These are phyloP conservation scores for Stagonosporopsis vannaccii DNA, from an alignment of 2,329 filamentous ascomycete genomes.

Conservation along the genomic window DNA sequence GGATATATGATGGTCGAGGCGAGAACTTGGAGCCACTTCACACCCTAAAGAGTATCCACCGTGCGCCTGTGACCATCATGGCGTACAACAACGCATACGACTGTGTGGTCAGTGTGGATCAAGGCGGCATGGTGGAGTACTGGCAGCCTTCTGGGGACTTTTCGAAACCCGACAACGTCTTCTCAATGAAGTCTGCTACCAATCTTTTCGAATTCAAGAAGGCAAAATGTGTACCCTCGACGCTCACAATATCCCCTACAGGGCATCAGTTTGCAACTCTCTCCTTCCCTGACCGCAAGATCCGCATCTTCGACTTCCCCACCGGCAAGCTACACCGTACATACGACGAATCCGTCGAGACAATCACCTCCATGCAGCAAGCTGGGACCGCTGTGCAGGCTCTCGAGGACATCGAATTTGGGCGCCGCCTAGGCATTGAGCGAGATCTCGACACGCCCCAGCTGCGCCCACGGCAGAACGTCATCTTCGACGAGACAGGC, in stretches of 20 bases:
- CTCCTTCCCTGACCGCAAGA: constrained; percentile 91
- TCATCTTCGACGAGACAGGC: constrained; percentile 94
- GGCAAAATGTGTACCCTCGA: constrained; percentile 80
- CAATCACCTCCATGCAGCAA: constrained; percentile 93
- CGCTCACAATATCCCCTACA: constrained; percentile 83
- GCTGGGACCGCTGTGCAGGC: constrained; percentile 83
- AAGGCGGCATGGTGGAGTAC: constrained; percentile 94
- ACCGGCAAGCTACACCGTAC: constrained; percentile 87
- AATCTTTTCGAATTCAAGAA: constrained; percentile 98
- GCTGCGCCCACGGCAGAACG: constrained; percentile 75
- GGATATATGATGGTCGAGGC: constrained; percentile 88
- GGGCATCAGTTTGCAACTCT: constrained; percentile 87
- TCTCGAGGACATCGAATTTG: constrained; percentile 90
- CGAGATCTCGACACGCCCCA: constrained; percentile 78
- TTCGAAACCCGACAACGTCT: constrained; percentile 91
- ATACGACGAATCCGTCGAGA: constrained; percentile 92
- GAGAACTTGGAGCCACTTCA: constrained; percentile 80
- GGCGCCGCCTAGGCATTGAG: constrained; percentile 84
- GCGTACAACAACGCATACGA: constrained; percentile 88
- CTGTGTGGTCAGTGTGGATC: constrained; percentile 89
- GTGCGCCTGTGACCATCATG: constrained; percentile 82
- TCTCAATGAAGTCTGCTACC: constrained; percentile 90
- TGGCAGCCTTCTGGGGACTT: constrained; percentile 84
- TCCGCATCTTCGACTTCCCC: constrained; percentile 91
- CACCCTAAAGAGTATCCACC: constrained; percentile 79